Evolutionary conservation across 2,329 filamentous ascomycete genomes (phyloP).

Genomic region (Sporothrix mexicana): DNA sequence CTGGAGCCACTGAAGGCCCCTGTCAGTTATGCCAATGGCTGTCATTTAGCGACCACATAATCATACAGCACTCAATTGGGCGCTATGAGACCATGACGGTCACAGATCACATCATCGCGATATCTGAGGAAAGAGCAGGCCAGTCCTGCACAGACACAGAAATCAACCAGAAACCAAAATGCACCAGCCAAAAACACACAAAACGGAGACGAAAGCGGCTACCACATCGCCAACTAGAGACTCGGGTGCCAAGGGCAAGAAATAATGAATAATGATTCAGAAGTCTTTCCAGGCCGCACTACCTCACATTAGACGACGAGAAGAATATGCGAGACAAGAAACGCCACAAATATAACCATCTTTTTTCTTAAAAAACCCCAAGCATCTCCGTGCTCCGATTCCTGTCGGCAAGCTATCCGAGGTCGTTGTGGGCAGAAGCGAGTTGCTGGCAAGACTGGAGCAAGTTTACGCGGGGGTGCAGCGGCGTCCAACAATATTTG

Average conservation of each 20-base stretch:
- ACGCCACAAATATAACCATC: background rate
- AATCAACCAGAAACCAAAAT: background rate
- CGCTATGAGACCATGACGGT: conserved; percentile 20
- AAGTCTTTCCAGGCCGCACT: background rate
- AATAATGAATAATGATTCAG: conserved; percentile 15
- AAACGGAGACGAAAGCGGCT: conserved; percentile 20
- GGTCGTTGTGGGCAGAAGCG: background rate
- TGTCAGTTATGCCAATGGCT: background rate
- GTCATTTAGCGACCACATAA: background rate
- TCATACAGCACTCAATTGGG: background rate
- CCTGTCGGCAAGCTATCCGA: background rate
- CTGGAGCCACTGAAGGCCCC: background rate
- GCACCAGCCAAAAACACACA: background rate
- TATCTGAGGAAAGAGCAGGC: background rate
- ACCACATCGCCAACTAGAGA: conserved; percentile 4
- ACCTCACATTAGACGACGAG: background rate
- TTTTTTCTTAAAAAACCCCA: background rate
- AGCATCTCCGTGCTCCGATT: background rate
- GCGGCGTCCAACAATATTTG: background rate
- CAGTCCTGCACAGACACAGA: background rate
- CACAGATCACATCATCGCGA: conserved; percentile 24
- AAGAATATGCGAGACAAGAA: background rate
- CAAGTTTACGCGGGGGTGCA: background rate
- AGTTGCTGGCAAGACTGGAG: background rate
- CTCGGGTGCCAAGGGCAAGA: background rate